Conservation (phyloP, 176 grass and related monocot genomes). For the Leersia perrieri region DNA sequence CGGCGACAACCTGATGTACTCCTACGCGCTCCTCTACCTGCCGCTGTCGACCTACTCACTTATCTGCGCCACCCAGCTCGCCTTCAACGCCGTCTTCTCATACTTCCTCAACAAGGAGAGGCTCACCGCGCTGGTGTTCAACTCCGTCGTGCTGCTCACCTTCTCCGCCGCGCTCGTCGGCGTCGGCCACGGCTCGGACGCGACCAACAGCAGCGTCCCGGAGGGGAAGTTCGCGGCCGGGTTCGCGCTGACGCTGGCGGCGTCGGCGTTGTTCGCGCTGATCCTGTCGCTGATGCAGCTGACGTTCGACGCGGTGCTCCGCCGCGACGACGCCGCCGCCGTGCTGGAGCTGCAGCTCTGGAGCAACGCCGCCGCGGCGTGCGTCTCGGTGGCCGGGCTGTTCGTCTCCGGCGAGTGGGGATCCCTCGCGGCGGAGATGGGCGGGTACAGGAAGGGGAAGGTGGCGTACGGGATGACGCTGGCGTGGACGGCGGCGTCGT, state of each 20-base stretch:
- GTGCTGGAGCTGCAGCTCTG: constrained; percentile 66
- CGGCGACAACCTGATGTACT: constrained; percentile 64
- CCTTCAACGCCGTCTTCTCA: constrained; percentile 72
- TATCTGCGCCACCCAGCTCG: constrained; percentile 52
- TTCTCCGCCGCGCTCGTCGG: constrained; percentile 61
- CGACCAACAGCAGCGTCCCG: constrained; percentile 4
- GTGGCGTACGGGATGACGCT: constrained; percentile 71
- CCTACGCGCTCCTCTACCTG: constrained; percentile 70
- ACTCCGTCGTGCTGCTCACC: constrained; percentile 70
- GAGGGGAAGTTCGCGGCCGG: constrained; percentile 45
- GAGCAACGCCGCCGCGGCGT: constrained; percentile 40
- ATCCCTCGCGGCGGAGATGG: constrained; percentile 44
- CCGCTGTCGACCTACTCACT: constrained; percentile 61
- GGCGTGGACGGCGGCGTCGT: constrained; percentile 51
- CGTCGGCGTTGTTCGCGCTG: constrained; percentile 56
- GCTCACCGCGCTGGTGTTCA: constrained; percentile 53
- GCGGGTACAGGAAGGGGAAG: constrained; percentile 45
- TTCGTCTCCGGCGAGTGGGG: constrained; percentile 61
- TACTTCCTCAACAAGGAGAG: constrained; percentile 68
- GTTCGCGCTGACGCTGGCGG: constrained; percentile 45
- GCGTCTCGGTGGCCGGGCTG: constrained; percentile 48
- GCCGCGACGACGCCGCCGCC: constrained; percentile 29
- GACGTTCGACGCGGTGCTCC: constrained; percentile 58
- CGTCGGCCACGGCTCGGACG: constrained; percentile 25
- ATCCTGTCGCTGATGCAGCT: constrained; percentile 74